A percentile compares a stretch with the other conserved stretches of the same genome.
These are phyloP conservation scores for Radiomyces spectabilis DNA, from an alignment of 192 early-diverging fungal species.

Conservation along the genomic window DNA sequence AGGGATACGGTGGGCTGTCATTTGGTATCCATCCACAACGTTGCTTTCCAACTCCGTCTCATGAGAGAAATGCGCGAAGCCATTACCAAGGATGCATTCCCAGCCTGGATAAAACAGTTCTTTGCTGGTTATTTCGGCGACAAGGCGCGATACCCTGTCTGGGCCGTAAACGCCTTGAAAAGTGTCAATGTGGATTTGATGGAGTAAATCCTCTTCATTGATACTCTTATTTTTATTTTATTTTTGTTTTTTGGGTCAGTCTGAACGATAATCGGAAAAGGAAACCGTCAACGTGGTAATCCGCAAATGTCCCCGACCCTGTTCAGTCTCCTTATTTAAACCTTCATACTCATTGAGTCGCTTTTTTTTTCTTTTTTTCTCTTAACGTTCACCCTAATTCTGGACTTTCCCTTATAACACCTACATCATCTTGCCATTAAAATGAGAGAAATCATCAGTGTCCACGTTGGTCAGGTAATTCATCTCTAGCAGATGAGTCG, in stretches of 20 bases:
- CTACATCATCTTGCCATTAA: neutral
- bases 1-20: slow-evolving; percentile 79
- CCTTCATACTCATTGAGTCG: neutral
- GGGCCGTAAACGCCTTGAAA: slow-evolving; percentile 66
- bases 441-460: slow-evolving; percentile 14
- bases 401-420: neutral
- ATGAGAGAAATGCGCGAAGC: slow-evolving; percentile 72
- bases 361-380: neutral
- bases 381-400: neutral
- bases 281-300: no score
- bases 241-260: no score
- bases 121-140: slow-evolving; percentile 58
- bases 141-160: slow-evolving; percentile 56
- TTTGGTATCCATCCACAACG: slow-evolving; percentile 76
- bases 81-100: slow-evolving; percentile 64
- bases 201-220: no score
- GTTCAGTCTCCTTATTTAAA: neutral
- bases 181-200: slow-evolving; percentile 54
- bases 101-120: slow-evolving; percentile 61
- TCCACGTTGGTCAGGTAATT: slow-evolving; percentile 7
- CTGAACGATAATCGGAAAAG: no score
- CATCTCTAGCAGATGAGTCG: neutral
- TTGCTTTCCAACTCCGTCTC: slow-evolving; percentile 76
- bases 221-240: no score
- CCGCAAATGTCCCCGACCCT: no score